Base-by-base conservation (phyloP, 2,329 filamentous ascomycete genomes). In the Juglanconis sp. region DNA sequence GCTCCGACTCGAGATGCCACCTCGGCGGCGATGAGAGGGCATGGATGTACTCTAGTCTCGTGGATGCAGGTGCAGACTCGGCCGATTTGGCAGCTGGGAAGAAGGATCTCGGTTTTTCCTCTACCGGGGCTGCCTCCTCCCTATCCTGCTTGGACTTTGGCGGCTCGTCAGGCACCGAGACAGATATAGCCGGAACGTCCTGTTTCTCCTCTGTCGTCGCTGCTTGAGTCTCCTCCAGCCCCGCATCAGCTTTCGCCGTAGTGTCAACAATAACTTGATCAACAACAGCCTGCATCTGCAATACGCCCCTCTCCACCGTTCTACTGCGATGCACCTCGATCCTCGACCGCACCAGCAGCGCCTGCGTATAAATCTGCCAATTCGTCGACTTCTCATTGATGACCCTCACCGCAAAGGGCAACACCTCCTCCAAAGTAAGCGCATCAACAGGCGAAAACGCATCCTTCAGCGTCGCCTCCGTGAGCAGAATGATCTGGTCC, bases 361-460 rank as follows among this genome's bases (percentile, higher is more conserved):
- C 95, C 71, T 98, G 93, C 0, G 95, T 97, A 71, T 98, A 98
- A 38, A 97, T 88, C 72, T 98, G 95, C 95, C 95, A 99, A 73
- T 98, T 99, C 1, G 92, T 94, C 50, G 90, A 90, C 66, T 94
- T 93, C 63, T 95, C 92, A 8, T 90, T 85, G 1, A 99, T 81
- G 0, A 98, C 95, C 46, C 95, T 86, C 1, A 88, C 89, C 0
- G 95, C 95, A 71, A 94, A 99, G 0, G 95, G 95, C 1, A 96
- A 76, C 4, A 96, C 94, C 71, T 98, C 92, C 74, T 98, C 93
- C n/a, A 92, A 84, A 0, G 93, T 98, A 1, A 99, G 79, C 0
- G 90, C 88, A 71, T 98, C 89, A 1, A 87, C 81, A 0, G 95
- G 92, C 0, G 92, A 89, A 64, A 87, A 89, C 0, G 91, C 92